Percentiles rank a stretch among this genome's conserved stretches.
Evolutionary conservation across 257 asterid species (phyloP).

Genomic region (Solanum gracilifrons): DNA sequence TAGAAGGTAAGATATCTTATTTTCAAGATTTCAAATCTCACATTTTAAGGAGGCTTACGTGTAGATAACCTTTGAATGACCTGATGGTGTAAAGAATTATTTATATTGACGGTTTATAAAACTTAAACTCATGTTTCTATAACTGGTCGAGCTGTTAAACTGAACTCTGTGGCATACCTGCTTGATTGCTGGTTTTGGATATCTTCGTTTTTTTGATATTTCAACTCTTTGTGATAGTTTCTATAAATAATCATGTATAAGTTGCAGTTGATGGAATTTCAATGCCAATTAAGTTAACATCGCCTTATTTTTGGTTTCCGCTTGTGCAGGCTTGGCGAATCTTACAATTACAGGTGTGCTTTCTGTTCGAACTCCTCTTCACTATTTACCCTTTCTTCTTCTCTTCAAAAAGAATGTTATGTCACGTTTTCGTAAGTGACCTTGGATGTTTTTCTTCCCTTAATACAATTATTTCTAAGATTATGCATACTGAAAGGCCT

Average conservation of each 20-base stretch:
- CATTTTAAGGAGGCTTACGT: neutral
- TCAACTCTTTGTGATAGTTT: neutral
- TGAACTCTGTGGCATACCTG: neutral
- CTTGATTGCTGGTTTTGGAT: neutral
- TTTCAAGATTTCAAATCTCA: neutral
- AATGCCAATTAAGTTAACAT: neutral
- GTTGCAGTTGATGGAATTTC: neutral
- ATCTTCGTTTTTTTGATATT: no score
- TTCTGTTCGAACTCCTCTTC: neutral
- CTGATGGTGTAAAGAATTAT: neutral
- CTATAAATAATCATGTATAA: neutral
- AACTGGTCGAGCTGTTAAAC: neutral
- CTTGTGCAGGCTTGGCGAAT: conserved; percentile 76
- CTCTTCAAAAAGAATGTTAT: neutral
- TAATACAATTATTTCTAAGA: neutral
- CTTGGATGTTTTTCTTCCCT: neutral
- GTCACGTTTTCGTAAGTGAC: neutral
- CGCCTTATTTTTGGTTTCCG: neutral
- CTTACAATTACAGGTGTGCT: conserved; percentile 65
- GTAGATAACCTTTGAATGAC: neutral
- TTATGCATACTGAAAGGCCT: neutral
- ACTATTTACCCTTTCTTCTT: neutral
- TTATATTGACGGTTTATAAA: neutral
- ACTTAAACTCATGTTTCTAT: neutral
- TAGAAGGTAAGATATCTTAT: neutral